Percentiles rank a stretch among this genome's conserved stretches.
Evolutionary conservation across 2,329 filamentous ascomycete genomes (phyloP).

Genomic region (Fusarium ramigenum): DNA sequence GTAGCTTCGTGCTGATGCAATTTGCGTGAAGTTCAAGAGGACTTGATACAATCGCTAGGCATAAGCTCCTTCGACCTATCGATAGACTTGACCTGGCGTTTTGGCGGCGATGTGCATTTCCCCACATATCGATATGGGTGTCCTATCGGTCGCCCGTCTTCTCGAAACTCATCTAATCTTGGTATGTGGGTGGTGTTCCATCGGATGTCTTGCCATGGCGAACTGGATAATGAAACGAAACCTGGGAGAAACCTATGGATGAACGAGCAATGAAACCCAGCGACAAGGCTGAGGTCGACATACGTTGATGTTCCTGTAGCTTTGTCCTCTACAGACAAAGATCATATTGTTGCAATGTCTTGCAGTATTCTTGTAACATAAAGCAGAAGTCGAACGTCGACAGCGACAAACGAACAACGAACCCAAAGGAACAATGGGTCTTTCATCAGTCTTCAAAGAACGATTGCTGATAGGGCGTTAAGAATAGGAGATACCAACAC

Average conservation of each 20-base stretch:
- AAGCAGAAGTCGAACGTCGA: background rate
- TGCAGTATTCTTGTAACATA: background rate
- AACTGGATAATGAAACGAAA: background rate
- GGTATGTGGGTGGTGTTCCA: background rate
- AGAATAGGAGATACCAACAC: constrained; percentile 2
- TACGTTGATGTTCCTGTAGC: background rate
- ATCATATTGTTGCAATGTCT: background rate
- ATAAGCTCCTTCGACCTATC: background rate
- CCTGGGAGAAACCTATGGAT: background rate
- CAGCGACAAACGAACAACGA: background rate
- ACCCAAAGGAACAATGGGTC: background rate
- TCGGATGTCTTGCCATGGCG: background rate
- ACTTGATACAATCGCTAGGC: background rate
- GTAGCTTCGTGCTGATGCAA: background rate
- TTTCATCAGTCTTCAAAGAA: constrained; percentile 3
- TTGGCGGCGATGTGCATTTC: background rate
- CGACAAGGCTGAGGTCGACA: background rate
- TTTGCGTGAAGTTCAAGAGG: background rate
- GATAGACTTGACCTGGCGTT: background rate
- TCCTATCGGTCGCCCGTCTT: background rate
- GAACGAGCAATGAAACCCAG: background rate
- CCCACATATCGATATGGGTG: background rate
- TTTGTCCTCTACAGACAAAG: constrained; percentile 3
- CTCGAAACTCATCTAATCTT: background rate
- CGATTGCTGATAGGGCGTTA: background rate